phyloP scores from a whole-genome alignment of 306 rosid species.

The Lotus japonicus region DNA sequence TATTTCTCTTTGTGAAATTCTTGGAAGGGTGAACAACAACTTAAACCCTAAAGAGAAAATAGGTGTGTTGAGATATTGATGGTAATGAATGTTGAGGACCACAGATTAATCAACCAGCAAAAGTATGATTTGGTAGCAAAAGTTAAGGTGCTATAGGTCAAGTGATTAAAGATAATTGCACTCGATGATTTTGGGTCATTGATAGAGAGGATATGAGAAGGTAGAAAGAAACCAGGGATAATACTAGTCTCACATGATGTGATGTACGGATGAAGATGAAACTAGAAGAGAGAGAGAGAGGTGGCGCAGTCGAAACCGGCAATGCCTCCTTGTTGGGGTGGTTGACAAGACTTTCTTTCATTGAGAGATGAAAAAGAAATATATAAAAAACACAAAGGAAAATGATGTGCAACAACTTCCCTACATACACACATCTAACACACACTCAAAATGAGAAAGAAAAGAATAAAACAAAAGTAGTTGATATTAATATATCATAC shows the following conservation, averaged over 20 bases:
- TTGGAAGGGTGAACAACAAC: no score
- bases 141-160: neutral
- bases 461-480: no score
- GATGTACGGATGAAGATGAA: conserved; percentile 4
- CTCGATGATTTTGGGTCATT: neutral
- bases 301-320: conserved; percentile 33
- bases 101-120: no score
- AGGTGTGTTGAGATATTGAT: no score
- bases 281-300: neutral
- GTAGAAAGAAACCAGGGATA: conserved; percentile 4
- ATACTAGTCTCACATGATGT: neutral
- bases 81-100: no score
- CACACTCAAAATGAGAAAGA: no score
- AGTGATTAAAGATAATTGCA: conserved; percentile 14
- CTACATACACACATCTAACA: no score
- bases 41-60: no score
- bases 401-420: no score
- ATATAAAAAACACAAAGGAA: conserved; percentile 14
- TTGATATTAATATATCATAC: no score
- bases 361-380: conserved; percentile 15
- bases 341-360: conserved; percentile 55
- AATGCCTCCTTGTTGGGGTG: conserved; percentile 34
- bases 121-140: neutral
- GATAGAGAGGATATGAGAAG: neutral
- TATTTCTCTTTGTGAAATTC: no score